Base-by-base conservation (phyloP, 495 filamentous ascomycete species). In the Aspergillus steynii region DNA sequence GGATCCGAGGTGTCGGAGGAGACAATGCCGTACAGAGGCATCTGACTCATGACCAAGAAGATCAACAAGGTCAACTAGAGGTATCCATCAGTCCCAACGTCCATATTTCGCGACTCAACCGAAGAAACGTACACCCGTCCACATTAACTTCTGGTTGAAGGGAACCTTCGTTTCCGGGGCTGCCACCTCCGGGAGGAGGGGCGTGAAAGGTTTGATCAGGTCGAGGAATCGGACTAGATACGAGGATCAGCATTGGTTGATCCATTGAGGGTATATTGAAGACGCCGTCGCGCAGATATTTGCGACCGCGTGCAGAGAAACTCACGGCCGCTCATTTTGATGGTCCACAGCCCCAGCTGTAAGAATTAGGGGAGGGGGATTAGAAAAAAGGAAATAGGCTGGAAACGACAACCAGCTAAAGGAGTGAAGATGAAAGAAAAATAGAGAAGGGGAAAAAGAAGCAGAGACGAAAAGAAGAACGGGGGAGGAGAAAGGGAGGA, bases 11-110 rank as follows among this genome's bases (percentile, higher is more conserved):
- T 92, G 80, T 99, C 95, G 63, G 94, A 97, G 58, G 94, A 96
- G 65, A 96, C 92, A 75, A 96, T 96, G 77, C 92, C 92, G 68
- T 96, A 96, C 62, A 96, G 79, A 61, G 96, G 96, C 95, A 99
- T 98, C 80, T 99, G 95, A 80, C 91, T 96, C 96, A 99, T 99
- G 74, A 99, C 94, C 89, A 99, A 83, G 86, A 98, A 99, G 81
- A 97, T 96, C 71, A 97, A 80, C 66, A 97, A 83, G 58, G 94
- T 98, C 78, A 97, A 87, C 85, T 87, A 65, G n/a, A 70, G 58
- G 7, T 42, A 42, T 42, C 12, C 9, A 42, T 42, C 12, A 42
- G 37, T 42, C 12, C 9, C 9, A 12, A 42, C 7, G 12, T 42
- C 37, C 37, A 42, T 71, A 48, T 58, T 52, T 56, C 55, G 20